A percentile compares a stretch with the other conserved stretches of the same genome.
phyloP scores from a whole-genome alignment of 129 eudicot species.

The Lonicera japonica region DNA sequence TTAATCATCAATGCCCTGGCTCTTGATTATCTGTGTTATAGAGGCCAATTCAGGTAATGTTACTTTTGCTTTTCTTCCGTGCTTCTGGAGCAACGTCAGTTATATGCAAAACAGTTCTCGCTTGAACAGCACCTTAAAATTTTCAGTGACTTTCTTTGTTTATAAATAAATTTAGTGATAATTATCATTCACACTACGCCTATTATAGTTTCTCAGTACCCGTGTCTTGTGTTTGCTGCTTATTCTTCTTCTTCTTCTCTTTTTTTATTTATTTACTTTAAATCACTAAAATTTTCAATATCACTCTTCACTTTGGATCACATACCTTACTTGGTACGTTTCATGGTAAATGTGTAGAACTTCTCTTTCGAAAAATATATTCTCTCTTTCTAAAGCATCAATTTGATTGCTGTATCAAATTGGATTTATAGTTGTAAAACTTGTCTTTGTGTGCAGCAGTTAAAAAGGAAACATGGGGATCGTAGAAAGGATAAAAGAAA shows the following conservation, averaged over 20 bases:
- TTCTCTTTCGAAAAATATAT: too few relatives aligned
- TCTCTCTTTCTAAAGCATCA: neutral
- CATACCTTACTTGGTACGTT: neutral
- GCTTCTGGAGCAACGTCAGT: too few relatives aligned
- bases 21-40: too few relatives aligned
- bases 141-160: neutral
- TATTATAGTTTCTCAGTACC: neutral
- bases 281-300: neutral
- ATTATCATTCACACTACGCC: neutral
- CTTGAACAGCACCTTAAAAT: neutral
- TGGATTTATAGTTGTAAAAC: conserved; percentile 4
- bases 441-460: conserved; percentile 18
- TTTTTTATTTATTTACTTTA: too few relatives aligned
- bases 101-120: too few relatives aligned
- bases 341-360: neutral
- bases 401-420: neutral
- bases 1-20: too few relatives aligned
- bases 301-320: neutral
- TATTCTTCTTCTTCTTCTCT: too few relatives aligned
- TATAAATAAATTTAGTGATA: too few relatives aligned
- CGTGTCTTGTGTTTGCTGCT: too few relatives aligned
- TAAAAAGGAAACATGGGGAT: conserved; percentile 70
- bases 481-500: conserved; percentile 85
- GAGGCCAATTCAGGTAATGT: too few relatives aligned
- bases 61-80: too few relatives aligned